Evolutionary conservation across 441 rosid species (phyloP).

Genomic region (Kokia cookei): DNA sequence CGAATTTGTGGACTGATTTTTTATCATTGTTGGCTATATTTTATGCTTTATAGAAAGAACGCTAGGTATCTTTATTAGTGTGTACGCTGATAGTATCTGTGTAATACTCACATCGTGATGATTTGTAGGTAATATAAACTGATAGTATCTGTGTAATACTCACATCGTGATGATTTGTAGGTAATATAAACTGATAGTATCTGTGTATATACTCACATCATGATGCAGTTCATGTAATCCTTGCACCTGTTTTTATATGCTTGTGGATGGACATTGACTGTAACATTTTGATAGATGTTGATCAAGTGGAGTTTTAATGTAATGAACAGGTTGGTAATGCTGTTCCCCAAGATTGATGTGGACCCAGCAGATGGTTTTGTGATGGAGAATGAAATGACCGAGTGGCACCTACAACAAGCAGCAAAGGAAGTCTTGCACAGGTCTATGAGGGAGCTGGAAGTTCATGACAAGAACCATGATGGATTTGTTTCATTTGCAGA

Average conservation of each 20-base stretch:
- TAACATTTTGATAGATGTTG: not conserved
- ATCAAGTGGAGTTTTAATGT: slow-evolving; percentile 1
- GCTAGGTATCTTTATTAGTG: not conserved
- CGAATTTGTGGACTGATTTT: not conserved
- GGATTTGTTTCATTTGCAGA: slow-evolving; percentile 72
- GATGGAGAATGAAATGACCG: slow-evolving; percentile 70
- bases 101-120: not conserved
- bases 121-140: not conserved
- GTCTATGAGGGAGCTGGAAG: slow-evolving; percentile 79
- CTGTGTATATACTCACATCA: not conserved
- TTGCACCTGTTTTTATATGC: not conserved
- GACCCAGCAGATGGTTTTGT: slow-evolving; percentile 72
- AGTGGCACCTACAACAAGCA: slow-evolving; percentile 76
- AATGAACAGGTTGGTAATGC: slow-evolving; percentile 54
- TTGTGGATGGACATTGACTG: not conserved
- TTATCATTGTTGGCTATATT: not conserved
- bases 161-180: not conserved
- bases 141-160: not conserved
- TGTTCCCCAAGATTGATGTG: slow-evolving; percentile 90
- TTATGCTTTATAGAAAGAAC: not conserved
- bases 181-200: not conserved
- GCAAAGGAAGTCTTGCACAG: slow-evolving; percentile 70
- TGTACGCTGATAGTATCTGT: not conserved
- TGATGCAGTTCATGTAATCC: not conserved
- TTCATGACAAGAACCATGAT: slow-evolving; percentile 85